Evolutionary conservation across 352 stramenopile species (phyloP).

Genomic region (Phytophthora cactorum): DNA sequence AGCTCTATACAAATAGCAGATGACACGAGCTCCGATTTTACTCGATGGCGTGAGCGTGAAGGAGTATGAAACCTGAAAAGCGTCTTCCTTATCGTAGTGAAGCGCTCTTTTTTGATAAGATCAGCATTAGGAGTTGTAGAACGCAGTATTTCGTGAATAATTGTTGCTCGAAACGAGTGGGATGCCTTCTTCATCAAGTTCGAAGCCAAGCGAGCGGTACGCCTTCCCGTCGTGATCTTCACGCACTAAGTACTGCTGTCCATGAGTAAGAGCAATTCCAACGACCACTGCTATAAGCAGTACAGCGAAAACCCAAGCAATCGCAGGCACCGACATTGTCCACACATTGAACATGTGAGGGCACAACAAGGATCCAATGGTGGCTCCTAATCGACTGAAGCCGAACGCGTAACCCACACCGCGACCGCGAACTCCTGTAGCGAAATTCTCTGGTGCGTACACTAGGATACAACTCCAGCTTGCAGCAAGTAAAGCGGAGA

Average conservation of each 20-base stretch:
- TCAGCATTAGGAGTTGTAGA: neutral
- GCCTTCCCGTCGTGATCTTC: neutral
- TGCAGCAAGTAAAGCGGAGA: constrained; percentile 19
- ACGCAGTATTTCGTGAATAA: neutral
- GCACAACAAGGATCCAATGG: constrained; percentile 23
- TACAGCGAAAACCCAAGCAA: neutral
- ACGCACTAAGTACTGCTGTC: neutral
- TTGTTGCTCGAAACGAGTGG: neutral
- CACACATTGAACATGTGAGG: neutral
- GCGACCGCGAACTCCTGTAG: constrained; percentile 16
- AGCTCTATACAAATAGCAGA: too few relatives aligned
- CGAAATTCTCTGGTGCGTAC: constrained; percentile 19
- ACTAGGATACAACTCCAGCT: constrained; percentile 32
- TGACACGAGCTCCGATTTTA: too few relatives aligned
- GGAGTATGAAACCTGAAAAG: too few relatives aligned
- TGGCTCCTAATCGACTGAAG: constrained; percentile 20
- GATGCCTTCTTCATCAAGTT: neutral
- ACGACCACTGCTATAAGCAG: neutral
- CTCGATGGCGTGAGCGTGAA: too few relatives aligned
- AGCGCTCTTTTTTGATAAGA: neutral
- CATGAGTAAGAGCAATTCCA: neutral
- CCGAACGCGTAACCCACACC: constrained; percentile 28
- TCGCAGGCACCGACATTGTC: neutral
- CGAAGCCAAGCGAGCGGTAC: neutral
- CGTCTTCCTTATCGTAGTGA: too few relatives aligned